phyloP scores from a whole-genome alignment of 257 asterid species.

The Vinca minor region DNA sequence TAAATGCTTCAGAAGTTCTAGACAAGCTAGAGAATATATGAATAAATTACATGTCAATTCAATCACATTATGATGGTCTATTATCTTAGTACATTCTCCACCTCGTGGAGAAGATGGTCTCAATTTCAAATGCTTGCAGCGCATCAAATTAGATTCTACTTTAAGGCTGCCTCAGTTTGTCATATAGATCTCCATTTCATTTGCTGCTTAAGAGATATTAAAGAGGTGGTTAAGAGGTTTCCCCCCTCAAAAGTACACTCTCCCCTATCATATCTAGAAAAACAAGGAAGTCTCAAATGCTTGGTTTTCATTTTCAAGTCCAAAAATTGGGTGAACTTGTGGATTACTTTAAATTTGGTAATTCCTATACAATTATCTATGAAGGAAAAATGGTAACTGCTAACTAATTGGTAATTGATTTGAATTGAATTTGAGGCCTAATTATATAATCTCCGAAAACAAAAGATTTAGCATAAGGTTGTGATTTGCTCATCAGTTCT shows the following conservation, averaged over 20 bases:
- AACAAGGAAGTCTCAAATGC: neutral
- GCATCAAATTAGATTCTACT: neutral
- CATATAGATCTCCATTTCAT: neutral
- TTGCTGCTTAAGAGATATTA: neutral
- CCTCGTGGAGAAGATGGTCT: neutral
- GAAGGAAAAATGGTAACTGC: too few species aligned
- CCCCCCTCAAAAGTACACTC: neutral
- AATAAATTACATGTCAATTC: too few species aligned
- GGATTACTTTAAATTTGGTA: too few species aligned
- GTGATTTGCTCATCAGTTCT: neutral
- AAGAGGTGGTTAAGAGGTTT: neutral
- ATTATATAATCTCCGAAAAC: neutral
- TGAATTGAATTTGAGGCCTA: neutral
- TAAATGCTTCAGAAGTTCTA: neutral
- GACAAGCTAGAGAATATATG: neutral
- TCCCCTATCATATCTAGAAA: neutral
- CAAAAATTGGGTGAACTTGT: too few species aligned
- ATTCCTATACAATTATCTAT: too few species aligned
- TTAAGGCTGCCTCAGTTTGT: neutral
- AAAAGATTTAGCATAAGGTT: neutral
- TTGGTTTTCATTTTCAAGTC: too few species aligned
- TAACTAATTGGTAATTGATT: neutral
- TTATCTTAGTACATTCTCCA: too few species aligned
- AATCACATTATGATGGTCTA: too few species aligned
- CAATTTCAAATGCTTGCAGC: neutral